A percentile compares a stretch with the other conserved stretches of the same genome.
These are phyloP conservation scores for Penicillium oxalicum DNA, from an alignment of 2,329 filamentous ascomycete genomes.

Conservation along the genomic window DNA sequence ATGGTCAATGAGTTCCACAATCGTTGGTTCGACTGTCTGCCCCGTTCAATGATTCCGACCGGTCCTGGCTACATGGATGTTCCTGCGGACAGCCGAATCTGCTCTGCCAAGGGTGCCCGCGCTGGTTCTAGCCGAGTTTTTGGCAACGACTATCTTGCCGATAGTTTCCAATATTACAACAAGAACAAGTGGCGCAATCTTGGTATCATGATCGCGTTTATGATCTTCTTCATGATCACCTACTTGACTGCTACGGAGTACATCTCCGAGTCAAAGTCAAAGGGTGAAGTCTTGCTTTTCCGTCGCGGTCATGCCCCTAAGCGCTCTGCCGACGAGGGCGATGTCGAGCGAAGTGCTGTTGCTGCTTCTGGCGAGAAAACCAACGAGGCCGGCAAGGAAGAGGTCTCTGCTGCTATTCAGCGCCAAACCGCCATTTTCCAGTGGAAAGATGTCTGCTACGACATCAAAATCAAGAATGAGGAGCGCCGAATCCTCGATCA, in stretches of 20 bases:
- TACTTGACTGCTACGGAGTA: slow-evolving; percentile 63
- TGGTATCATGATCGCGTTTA: slow-evolving; percentile 62
- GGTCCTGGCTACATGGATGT: slow-evolving; percentile 36
- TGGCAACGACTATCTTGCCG: slow-evolving; percentile 54
- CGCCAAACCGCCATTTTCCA: slow-evolving; percentile 73
- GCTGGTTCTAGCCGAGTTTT: slow-evolving; percentile 48
- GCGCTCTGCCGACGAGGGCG: slow-evolving; percentile 14
- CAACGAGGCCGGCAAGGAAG: slow-evolving; percentile 19
- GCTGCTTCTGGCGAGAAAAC: slow-evolving; percentile 30
- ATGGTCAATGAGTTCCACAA: slow-evolving; percentile 77
- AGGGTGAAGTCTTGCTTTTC: slow-evolving; percentile 71
- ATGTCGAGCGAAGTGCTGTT: slow-evolving; percentile 23
- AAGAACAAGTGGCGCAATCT: slow-evolving; percentile 62
- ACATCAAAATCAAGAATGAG: slow-evolving; percentile 73
- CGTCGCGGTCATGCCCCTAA: slow-evolving; percentile 59
- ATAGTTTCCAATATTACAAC: slow-evolving; percentile 53
- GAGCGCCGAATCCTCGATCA: slow-evolving; percentile 71
- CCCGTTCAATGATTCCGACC: slow-evolving; percentile 36
- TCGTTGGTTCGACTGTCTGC: slow-evolving; percentile 51
- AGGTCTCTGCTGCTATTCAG: slow-evolving; percentile 44
- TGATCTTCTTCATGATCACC: slow-evolving; percentile 53
- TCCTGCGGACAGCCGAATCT: slow-evolving; percentile 44
- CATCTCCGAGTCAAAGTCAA: slow-evolving; percentile 60
- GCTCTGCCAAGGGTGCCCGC: slow-evolving; percentile 54
- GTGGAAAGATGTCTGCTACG: slow-evolving; percentile 79